Base-by-base conservation (phyloP, 2,329 filamentous ascomycete species). In the Alternaria postmessia region DNA sequence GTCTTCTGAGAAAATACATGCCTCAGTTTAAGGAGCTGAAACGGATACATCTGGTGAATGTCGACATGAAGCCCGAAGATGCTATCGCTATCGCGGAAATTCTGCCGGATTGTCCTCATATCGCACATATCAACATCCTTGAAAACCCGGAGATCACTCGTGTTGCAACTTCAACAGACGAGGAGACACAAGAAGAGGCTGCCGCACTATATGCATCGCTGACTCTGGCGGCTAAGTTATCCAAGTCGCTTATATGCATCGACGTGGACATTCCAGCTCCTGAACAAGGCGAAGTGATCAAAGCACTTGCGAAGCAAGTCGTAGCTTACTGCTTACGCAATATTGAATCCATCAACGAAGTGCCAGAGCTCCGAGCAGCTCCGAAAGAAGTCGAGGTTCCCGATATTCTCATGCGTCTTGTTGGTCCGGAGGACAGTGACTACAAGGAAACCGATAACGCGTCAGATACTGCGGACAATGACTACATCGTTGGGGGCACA, bases 401-500 rank as follows among this genome's bases (percentile, higher is more conserved):
- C 4, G 92, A 96, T 65, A 91, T 96, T 4, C 84, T 98, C 26
- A 88, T 92, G 63, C 93, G 96, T 75, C 87, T 98, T 42, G 91
- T 97, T 32, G 94, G 94, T 5, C 87, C 92, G 67, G 86, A 82
- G 75, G 77, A 87, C 75, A 77, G 85, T 73, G 68, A 78, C 68
- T 65, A 85, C 9, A 76, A 79, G 14, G 82, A 80, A 48, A 78
- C 87, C 22, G 88, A 90, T 46, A 86, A 89, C 22, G 84, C 88
- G 43, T 88, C 90, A 3, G 84, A 89, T 11, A 90, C 93, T 7
- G 91, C 93, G 0, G 93, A 97, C 66, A 91, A 96, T 59, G 93
- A 97, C 77, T 98, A 98, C 78, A 93, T 98, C 44, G 95, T 98
- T 71, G 94, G 94, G 20, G 94, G 94, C 16, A 97, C 93, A 0